These are phyloP conservation scores for Chlamydomonas reinhardtii DNA, from an alignment of 163 green algal species.

Conservation along the genomic window DNA sequence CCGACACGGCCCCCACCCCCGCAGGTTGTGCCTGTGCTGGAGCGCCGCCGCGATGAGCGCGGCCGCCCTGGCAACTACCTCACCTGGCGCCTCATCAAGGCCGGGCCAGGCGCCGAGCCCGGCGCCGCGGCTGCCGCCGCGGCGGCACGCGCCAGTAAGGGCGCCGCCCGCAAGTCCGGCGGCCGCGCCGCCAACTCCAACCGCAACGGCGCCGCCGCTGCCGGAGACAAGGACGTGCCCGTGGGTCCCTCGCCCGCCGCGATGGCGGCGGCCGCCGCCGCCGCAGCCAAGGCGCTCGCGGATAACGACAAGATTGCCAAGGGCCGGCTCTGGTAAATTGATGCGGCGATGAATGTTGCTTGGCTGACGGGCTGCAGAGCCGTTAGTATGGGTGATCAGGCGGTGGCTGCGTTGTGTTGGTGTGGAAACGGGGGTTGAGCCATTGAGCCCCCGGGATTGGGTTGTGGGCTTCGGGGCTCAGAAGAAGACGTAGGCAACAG, in stretches of 20 bases:
- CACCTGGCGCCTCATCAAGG: conserved; percentile 30
- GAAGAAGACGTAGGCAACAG: too few relatives aligned
- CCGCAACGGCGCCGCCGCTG: too few relatives aligned
- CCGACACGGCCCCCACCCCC: too few relatives aligned
- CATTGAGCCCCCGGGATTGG: neutral
- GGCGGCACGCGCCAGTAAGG: neutral
- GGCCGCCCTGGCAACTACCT: conserved; percentile 1
- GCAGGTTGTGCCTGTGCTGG: conserved; percentile 29
- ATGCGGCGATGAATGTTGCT: too few relatives aligned
- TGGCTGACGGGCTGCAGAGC: too few relatives aligned
- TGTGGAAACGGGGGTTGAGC: neutral
- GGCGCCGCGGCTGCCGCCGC: neutral
- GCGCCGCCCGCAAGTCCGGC: too few relatives aligned
- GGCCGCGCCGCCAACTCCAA: too few relatives aligned
- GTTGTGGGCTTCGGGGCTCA: too few relatives aligned
- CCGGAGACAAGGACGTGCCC: too few relatives aligned
- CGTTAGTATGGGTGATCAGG: too few relatives aligned
- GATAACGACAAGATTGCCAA: neutral
- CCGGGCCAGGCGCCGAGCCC: conserved; percentile 7
- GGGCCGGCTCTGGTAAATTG: neutral
- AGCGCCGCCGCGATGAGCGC: conserved; percentile 11
- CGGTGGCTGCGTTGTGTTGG: too few relatives aligned
- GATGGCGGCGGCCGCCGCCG: conserved; percentile 25
- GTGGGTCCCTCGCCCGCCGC: conserved; percentile 4
- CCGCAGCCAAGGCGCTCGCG: conserved; percentile 3